A percentile compares a stretch with the other conserved stretches of the same genome.
Conservation (phyloP, 257 asterid species). For the Vinca minor region DNA sequence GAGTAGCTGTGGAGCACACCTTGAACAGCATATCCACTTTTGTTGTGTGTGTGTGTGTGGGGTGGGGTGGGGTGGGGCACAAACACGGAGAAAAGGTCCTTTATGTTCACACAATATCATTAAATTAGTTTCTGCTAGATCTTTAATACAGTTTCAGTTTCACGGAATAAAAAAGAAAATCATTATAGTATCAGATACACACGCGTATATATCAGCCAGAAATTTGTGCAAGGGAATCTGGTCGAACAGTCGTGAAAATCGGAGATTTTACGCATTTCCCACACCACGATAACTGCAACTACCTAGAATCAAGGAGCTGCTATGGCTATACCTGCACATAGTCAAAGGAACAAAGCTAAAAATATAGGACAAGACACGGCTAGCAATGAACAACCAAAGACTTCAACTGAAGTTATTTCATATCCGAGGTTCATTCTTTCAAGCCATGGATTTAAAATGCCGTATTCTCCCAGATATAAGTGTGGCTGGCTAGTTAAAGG, state of each 20-base stretch:
- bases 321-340: background rate
- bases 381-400: background rate
- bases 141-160: constrained; percentile 2
- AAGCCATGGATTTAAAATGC: background rate
- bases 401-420: background rate
- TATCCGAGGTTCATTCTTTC: background rate
- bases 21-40: no score
- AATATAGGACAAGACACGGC: background rate
- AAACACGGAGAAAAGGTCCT: no score
- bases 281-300: background rate
- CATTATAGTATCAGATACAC: background rate
- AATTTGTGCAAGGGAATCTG: background rate
- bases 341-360: background rate
- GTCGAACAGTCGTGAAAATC: background rate
- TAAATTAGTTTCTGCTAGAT: background rate
- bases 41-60: no score
- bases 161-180: background rate
- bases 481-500: background rate
- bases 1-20: no score
- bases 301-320: background rate
- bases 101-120: background rate
- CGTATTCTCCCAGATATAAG: background rate
- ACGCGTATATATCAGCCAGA: background rate
- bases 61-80: no score
- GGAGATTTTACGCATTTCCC: background rate